Evolutionary conservation across 179 eudicot genomes (phyloP), one percentile per base, ranked within the genome.

Genomic region (Silene coronaria): DNA sequence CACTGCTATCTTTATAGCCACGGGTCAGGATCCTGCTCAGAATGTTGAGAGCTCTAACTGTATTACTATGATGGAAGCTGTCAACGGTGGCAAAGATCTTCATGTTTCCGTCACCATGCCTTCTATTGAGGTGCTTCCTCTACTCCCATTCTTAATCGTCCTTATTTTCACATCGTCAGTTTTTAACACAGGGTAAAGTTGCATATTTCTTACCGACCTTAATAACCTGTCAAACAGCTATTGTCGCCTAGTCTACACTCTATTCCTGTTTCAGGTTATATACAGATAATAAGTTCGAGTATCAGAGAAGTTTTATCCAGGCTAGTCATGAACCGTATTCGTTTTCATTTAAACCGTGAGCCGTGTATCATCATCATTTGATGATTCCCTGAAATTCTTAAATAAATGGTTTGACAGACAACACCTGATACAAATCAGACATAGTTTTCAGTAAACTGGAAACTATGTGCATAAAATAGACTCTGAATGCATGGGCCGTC

Each of bases 71-170:
- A 74, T 82, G 73, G 85, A 82, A 69, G 69, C 80, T 19, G 65
- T 74, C 26, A 79, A 82, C 63, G 68, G 71, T 19, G 78, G 76
- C 30, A 79, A 77, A 19, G 85, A 82, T 71, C 78, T 82, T 1
- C 85, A 82, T 79, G 62, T 82, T 45, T 82, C 85, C 42, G 85
- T 82, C 34, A 76, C 82, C 16, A 79, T 82, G 85, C 82, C 85
- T 67, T 82, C 85, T 17, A 79, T 82, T 70, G 80, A 82, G 85
- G 85, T 82, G 66, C 38, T 19, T 55, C 13, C 17, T 67, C 69
- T 17, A 65, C 21, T 6, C 51, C 48, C 38, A 4, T 12, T 1
- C 30, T 63, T 13, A 27, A 13, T 55, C 46, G 2, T 0, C 45
- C 45, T 36, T 36, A 7, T 36, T 36, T 5, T 36, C 45, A 8